Evolutionary conservation across 208 protist species (phyloP).

Genomic region (Leishmania arabica): DNA sequence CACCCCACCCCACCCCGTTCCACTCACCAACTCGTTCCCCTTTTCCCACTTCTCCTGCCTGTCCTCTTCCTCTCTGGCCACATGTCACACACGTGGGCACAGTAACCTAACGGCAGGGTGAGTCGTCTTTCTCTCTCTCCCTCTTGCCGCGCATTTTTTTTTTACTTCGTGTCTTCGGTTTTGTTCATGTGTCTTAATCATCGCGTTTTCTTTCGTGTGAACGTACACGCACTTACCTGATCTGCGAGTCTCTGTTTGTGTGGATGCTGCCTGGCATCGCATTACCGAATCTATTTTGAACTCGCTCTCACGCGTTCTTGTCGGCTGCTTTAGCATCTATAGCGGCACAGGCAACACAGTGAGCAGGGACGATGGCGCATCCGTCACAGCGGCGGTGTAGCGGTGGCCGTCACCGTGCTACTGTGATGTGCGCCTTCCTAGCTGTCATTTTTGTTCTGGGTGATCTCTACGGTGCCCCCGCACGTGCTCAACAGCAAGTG

Average conservation of each 20-base stretch:
- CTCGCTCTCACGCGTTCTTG: not conserved
- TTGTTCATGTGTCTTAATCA: not conserved
- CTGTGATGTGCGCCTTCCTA: not conserved
- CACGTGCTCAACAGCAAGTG: not conserved
- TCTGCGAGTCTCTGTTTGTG: not conserved
- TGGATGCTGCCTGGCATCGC: not conserved
- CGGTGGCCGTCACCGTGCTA: not conserved
- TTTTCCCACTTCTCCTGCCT: not conserved
- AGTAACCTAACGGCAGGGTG: no score
- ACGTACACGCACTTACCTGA: not conserved
- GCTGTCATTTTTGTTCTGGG: not conserved
- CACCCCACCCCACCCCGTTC: no score
- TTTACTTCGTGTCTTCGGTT: not conserved
- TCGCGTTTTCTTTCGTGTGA: not conserved
- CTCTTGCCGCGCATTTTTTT: not conserved
- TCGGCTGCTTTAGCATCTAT: not conserved
- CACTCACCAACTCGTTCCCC: not conserved
- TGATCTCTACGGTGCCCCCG: not conserved
- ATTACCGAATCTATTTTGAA: not conserved
- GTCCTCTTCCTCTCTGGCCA: not conserved
- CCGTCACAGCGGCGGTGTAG: not conserved
- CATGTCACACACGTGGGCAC: not conserved
- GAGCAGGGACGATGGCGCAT: not conserved
- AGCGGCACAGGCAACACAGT: not conserved
- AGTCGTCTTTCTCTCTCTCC: not conserved